phyloP scores from a whole-genome alignment of 2,329 filamentous ascomycete genomes.

The Claviceps africana region DNA sequence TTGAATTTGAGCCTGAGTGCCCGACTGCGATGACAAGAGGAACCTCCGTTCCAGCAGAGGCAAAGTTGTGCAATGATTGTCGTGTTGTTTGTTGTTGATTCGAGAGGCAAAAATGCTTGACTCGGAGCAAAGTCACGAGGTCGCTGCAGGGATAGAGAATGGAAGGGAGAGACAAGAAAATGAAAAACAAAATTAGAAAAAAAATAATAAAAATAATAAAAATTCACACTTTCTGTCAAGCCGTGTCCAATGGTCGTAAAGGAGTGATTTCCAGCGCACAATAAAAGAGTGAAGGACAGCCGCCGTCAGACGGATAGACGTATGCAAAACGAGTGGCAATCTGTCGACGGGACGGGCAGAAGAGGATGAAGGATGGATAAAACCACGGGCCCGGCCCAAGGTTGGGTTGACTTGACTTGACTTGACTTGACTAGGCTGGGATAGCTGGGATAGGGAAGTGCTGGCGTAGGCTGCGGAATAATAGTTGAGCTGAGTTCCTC shows the following conservation, averaged over 20 bases:
- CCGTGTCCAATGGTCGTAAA: background rate
- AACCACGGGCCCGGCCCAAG: background rate
- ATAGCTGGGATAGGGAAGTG: too few species aligned
- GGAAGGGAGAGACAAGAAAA: too few species aligned
- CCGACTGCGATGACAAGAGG: background rate
- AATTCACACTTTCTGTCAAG: background rate
- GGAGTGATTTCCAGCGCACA: background rate
- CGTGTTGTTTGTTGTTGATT: background rate
- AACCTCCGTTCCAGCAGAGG: constrained; percentile 1
- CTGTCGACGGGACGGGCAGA: background rate
- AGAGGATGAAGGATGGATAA: background rate
- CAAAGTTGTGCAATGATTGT: background rate
- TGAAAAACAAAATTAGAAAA: too few species aligned
- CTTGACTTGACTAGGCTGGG: background rate
- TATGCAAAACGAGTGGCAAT: constrained; percentile 3
- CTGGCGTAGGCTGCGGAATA: background rate
- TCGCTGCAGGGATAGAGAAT: background rate
- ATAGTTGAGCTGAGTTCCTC: too few species aligned
- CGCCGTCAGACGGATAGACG: background rate
- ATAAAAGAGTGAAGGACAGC: background rate
- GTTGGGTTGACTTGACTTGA: too few species aligned
- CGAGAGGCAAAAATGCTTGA: background rate
- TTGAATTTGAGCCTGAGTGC: background rate
- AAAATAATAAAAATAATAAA: too few species aligned
- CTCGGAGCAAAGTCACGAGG: background rate